phyloP scores from a whole-genome alignment of 495 filamentous ascomycete genomes.

The Trichoderma erinaceum region DNA sequence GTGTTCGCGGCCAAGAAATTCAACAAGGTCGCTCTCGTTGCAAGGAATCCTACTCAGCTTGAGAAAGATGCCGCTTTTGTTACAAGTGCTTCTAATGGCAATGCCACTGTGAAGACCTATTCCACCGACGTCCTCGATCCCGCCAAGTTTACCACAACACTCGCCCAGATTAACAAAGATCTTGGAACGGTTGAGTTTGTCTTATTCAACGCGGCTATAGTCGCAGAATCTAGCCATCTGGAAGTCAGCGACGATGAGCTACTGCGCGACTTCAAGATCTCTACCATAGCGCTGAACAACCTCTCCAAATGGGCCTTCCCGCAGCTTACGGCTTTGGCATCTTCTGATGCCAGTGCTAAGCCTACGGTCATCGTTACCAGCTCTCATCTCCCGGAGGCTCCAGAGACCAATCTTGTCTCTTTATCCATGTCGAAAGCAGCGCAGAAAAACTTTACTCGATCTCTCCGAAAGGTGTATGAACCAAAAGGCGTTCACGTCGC shows the following conservation, averaged over 20 bases:
- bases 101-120: slow-evolving; percentile 27
- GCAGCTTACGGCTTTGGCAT: slow-evolving; percentile 24
- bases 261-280: slow-evolving; percentile 36
- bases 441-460: slow-evolving; percentile 35
- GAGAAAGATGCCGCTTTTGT: slow-evolving; percentile 25
- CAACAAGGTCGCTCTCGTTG: slow-evolving; percentile 34
- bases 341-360: slow-evolving; percentile 20
- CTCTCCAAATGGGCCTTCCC: slow-evolving; percentile 32
- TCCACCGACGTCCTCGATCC: slow-evolving; percentile 30
- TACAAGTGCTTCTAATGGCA: slow-evolving; percentile 18
- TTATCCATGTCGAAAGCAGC: slow-evolving; percentile 39
- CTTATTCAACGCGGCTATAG: slow-evolving; percentile 38
- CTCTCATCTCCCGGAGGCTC: slow-evolving; percentile 28
- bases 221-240: slow-evolving; percentile 26
- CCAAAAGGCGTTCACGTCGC: slow-evolving; percentile 32
- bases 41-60: slow-evolving; percentile 31
- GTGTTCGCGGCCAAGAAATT: slow-evolving; percentile 34
- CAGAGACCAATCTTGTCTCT: slow-evolving; percentile 33
- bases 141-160: slow-evolving; percentile 21
- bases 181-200: slow-evolving; percentile 30
- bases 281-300: slow-evolving; percentile 33
- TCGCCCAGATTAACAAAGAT: slow-evolving; percentile 26
- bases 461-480: slow-evolving; percentile 25
- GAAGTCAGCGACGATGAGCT: slow-evolving; percentile 30
- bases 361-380: slow-evolving; percentile 35